Evolutionary conservation across 73 alveolate species (phyloP).

Genomic region (Stentor roeselii): DNA sequence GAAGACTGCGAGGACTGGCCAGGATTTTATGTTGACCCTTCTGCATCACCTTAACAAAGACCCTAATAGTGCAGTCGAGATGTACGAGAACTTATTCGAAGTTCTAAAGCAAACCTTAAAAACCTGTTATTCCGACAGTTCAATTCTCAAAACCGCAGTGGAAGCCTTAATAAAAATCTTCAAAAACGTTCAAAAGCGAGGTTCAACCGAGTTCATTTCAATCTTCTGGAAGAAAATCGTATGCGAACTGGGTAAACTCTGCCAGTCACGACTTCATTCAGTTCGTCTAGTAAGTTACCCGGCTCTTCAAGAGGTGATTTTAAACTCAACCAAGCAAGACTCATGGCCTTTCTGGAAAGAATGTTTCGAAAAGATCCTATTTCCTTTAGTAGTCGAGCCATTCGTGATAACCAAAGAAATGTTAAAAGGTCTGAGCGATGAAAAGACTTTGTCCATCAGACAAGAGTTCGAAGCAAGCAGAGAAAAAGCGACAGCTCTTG

Average conservation of each 20-base stretch:
- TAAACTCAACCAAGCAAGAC: not conserved
- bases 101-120: not conserved
- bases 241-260: not conserved
- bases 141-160: not conserved
- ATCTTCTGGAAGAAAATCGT: slow-evolving; percentile 11
- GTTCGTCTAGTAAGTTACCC: not conserved
- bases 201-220: not conserved
- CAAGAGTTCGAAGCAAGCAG: not conserved
- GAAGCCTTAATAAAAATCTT: not conserved
- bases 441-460: not conserved
- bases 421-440: not conserved
- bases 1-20: slow-evolving; percentile 16
- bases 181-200: not conserved
- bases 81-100: slow-evolving; percentile 5
- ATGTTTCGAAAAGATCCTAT: not conserved
- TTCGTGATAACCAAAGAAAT: slow-evolving; percentile 19
- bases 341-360: slow-evolving; percentile 24
- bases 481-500: slow-evolving; percentile 19
- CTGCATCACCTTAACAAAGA: not conserved
- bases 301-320: not conserved
- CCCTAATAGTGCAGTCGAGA: not conserved
- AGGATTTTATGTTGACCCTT: not conserved
- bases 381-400: slow-evolving; percentile 20
- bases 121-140: not conserved
- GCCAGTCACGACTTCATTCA: not conserved